These are phyloP conservation scores for Onygenales sp. DNA, from an alignment of 2,329 filamentous ascomycete genomes.

Conservation along the genomic window DNA sequence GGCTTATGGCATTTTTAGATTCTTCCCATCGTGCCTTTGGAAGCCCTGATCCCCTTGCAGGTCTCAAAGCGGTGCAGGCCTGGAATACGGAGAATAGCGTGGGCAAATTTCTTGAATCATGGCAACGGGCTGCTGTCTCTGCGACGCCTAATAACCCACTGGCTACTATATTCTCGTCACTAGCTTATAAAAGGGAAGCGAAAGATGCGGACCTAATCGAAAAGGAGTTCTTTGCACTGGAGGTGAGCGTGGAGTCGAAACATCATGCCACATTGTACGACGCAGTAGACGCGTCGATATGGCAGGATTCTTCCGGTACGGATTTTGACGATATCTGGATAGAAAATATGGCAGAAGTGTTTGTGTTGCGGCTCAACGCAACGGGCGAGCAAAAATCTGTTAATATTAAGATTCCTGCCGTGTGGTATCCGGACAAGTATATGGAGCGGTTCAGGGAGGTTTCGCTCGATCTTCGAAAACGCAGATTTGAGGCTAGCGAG, in stretches of 20 bases:
- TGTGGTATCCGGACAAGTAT: conserved; percentile 53
- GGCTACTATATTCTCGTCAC: conserved; percentile 38
- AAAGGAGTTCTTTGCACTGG: conserved; percentile 30
- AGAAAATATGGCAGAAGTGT: conserved; percentile 42
- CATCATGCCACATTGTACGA: conserved; percentile 43
- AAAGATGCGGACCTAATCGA: conserved; percentile 18
- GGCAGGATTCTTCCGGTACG: conserved; percentile 31
- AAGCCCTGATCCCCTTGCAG: conserved; percentile 41
- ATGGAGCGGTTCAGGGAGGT: conserved; percentile 41
- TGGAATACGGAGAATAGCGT: conserved; percentile 14
- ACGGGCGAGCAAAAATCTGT: conserved; percentile 23
- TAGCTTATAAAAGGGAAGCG: conserved; percentile 29
- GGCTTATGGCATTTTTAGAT: conserved; percentile 53
- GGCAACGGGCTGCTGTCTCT: conserved; percentile 37
- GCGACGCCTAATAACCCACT: conserved; percentile 33
- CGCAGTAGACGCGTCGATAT: conserved; percentile 43
- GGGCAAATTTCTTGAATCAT: conserved; percentile 39
- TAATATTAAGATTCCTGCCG: conserved; percentile 42
- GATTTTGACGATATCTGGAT: conserved; percentile 38
- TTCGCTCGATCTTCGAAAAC: conserved; percentile 37
- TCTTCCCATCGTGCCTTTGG: conserved; percentile 49
- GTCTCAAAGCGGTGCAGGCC: conserved; percentile 17
- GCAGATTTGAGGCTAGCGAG: conserved; percentile 24
- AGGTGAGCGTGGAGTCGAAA: conserved; percentile 26
- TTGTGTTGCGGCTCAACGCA: conserved; percentile 39